phyloP scores from a whole-genome alignment of 495 filamentous ascomycete species.

The Thozetella sp. region DNA sequence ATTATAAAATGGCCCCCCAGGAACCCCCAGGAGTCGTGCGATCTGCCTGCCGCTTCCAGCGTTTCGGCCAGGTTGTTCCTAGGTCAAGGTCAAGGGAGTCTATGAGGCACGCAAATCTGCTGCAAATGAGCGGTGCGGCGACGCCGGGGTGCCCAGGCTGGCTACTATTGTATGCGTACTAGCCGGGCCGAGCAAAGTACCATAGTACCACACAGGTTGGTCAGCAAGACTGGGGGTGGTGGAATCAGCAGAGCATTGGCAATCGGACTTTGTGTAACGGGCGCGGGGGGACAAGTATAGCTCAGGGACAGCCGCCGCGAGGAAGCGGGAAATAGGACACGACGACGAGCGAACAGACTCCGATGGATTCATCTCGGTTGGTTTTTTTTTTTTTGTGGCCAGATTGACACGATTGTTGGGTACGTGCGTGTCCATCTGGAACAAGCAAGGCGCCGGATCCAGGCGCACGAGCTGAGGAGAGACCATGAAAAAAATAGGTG shows the following conservation, averaged over 20 bases:
- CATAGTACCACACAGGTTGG: not conserved
- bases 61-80: too few relatives aligned
- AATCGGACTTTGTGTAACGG: not conserved
- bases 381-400: not conserved
- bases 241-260: not conserved
- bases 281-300: not conserved
- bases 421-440: not conserved
- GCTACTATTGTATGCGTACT: not conserved
- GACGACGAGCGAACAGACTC: not conserved
- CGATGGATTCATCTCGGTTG: not conserved
- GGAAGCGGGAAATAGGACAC: not conserved
- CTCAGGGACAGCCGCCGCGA: not conserved
- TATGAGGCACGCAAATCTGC: too few relatives aligned
- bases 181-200: not conserved
- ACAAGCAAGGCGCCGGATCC: not conserved
- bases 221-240: too few relatives aligned
- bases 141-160: too few relatives aligned
- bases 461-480: not conserved
- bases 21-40: too few relatives aligned
- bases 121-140: too few relatives aligned
- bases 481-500: conserved; percentile 3
- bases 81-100: too few relatives aligned
- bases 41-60: too few relatives aligned
- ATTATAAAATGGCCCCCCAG: too few relatives aligned
- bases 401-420: not conserved